These are phyloP conservation scores for Alternaria sp. DNA, from an alignment of 2,329 filamentous ascomycete genomes.

Conservation along the genomic window DNA sequence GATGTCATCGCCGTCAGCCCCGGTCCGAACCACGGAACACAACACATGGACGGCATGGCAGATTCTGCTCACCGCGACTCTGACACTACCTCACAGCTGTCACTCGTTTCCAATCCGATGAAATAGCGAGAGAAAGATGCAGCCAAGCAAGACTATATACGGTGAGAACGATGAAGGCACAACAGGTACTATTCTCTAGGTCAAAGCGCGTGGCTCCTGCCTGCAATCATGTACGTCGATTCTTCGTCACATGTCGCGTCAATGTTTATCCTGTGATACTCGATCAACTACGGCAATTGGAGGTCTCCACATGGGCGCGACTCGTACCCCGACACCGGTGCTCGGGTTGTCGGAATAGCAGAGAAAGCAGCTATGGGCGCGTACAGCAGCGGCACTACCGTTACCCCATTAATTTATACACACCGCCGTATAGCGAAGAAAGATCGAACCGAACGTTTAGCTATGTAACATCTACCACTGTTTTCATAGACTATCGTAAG, in stretches of 20 bases:
- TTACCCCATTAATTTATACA: neutral
- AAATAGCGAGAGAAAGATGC: neutral
- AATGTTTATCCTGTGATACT: neutral
- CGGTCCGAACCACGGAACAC: slow-evolving; percentile 14
- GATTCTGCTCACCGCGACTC: neutral
- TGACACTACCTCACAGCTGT: neutral
- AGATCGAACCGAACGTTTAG: neutral
- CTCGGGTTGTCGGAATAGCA: neutral
- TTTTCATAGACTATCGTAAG: neutral
- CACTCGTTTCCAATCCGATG: neutral
- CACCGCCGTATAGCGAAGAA: neutral
- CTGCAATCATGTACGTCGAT: neutral
- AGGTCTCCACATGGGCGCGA: neutral
- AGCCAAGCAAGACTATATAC: neutral
- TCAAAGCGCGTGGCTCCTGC: neutral
- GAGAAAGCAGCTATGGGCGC: neutral
- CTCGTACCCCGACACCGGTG: neutral
- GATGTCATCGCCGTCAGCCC: slow-evolving; percentile 27
- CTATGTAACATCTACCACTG: neutral
- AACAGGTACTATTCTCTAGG: neutral
- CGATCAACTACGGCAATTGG: neutral
- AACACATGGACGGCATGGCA: neutral
- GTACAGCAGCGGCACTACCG: neutral
- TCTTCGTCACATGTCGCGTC: neutral
- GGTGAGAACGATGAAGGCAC: neutral